phyloP scores from a whole-genome alignment of 2,329 filamentous ascomycete genomes.

The Botrytis pseudocinerea region DNA sequence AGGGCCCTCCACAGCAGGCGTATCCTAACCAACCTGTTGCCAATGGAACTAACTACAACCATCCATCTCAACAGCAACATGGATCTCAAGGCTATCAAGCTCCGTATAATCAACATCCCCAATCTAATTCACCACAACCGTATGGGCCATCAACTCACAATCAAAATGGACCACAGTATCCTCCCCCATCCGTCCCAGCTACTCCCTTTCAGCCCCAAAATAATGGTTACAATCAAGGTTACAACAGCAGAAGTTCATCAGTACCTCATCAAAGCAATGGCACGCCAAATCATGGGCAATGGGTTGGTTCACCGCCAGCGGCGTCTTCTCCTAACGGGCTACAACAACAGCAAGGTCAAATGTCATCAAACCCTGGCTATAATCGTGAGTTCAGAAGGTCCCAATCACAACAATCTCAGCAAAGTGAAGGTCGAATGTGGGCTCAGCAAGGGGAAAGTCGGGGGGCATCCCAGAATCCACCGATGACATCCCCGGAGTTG shows the following conservation, averaged over 20 bases:
- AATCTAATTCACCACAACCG: conserved; percentile 29
- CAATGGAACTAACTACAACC: conserved; percentile 25
- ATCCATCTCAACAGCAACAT: conserved; percentile 27
- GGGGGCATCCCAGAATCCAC: conserved; percentile 22
- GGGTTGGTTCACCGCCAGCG: conserved; percentile 16
- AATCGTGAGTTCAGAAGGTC: conserved; percentile 15
- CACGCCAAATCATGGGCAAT: conserved; percentile 11
- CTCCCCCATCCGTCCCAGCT: conserved; percentile 20
- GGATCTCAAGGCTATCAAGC: conserved; percentile 29
- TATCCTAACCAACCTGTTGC: conserved; percentile 28
- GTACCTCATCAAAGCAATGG: conserved; percentile 19
- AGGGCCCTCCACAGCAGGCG: conserved; percentile 27
- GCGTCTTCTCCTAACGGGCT: conserved; percentile 14
- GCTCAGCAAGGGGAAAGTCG: conserved; percentile 14
- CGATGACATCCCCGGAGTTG: conserved; percentile 7
- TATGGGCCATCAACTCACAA: conserved; percentile 27
- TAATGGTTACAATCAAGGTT: conserved; percentile 24
- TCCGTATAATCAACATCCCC: conserved; percentile 29
- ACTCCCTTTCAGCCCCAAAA: conserved; percentile 26
- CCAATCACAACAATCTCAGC: conserved; percentile 19
- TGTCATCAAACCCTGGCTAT: conserved; percentile 12
- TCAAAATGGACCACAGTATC: conserved; percentile 25
- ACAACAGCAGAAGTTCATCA: conserved; percentile 4
- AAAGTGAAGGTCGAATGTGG: conserved; percentile 4
- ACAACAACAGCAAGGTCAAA: conserved; percentile 24